Evolutionary conservation across 176 grass and related monocot species (phyloP).

Genomic region (Rhynchospora pubera): DNA sequence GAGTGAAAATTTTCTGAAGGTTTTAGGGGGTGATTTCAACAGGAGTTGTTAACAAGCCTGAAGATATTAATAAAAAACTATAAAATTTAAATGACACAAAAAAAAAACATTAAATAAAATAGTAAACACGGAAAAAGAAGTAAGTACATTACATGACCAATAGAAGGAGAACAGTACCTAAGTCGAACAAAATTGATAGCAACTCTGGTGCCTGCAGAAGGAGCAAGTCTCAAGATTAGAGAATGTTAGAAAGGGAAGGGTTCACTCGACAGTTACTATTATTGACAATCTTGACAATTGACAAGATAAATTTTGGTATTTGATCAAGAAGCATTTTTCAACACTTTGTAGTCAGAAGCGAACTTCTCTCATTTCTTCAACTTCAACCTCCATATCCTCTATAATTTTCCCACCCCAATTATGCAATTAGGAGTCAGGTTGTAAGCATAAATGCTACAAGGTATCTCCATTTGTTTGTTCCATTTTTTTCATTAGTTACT

Average conservation of each 20-base stretch:
- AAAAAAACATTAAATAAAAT: not conserved
- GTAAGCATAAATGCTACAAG: not conserved
- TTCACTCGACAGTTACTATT: too few relatives aligned
- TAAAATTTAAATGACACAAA: not conserved
- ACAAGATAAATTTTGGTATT: not conserved
- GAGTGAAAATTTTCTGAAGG: too few relatives aligned
- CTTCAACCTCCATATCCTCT: not conserved
- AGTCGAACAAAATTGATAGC: conserved; percentile 62
- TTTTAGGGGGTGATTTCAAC: too few relatives aligned
- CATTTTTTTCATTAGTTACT: not conserved
- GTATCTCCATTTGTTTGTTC: not conserved
- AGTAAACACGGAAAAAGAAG: not conserved
- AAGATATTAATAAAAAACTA: not conserved
- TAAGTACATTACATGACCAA: not conserved
- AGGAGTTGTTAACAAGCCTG: too few relatives aligned
- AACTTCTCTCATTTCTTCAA: not conserved
- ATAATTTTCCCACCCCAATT: not conserved
- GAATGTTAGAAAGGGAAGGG: not conserved
- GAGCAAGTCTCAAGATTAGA: conserved; percentile 15
- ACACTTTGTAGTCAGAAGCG: not conserved
- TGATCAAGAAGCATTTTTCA: not conserved
- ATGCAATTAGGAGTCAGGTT: not conserved
- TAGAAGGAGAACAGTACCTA: conserved; percentile 45
- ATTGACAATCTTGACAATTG: too few relatives aligned
- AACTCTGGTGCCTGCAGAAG: conserved; percentile 73